phyloP scores from a whole-genome alignment of 805 yeast genomes.

The Myxozyma mucilagina region DNA sequence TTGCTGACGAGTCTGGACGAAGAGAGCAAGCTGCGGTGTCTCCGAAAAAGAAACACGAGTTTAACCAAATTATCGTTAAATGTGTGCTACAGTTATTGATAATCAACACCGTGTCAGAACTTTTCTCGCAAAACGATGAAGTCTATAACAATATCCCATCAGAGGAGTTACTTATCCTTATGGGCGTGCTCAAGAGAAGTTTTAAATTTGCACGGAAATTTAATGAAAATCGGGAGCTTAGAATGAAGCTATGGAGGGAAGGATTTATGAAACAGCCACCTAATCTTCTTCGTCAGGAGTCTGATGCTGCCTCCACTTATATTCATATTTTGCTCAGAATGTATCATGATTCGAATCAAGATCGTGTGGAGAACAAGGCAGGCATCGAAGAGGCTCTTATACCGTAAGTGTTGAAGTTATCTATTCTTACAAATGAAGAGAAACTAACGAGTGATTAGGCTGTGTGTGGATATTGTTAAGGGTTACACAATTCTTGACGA shows the following conservation, averaged over 20 bases:
- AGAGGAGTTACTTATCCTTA: conserved; percentile 57
- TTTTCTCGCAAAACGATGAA: conserved; percentile 55
- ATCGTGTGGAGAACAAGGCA: conserved; percentile 49
- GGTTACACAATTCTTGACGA: conserved; percentile 75
- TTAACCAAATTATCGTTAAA: conserved; percentile 79
- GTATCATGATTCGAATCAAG: conserved; percentile 64
- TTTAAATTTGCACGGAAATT: conserved; percentile 82
- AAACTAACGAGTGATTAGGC: conserved; percentile 26
- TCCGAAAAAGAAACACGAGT: conserved; percentile 50
- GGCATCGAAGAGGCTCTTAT: conserved; percentile 53
- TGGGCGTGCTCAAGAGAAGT: conserved; percentile 62
- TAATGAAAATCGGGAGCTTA: conserved; percentile 82
- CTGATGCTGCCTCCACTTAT: conserved; percentile 83
- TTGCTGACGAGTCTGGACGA: background rate
- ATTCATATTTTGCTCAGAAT: conserved; percentile 77
- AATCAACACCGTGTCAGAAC: conserved; percentile 83
- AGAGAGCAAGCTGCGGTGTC: conserved; percentile 16
- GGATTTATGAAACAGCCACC: conserved; percentile 93
- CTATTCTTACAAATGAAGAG: background rate
- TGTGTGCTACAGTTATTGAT: conserved; percentile 86
- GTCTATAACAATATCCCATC: conserved; percentile 74
- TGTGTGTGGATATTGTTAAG: conserved; percentile 69
- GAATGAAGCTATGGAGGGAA: conserved; percentile 87
- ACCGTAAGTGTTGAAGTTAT: conserved; percentile 30
- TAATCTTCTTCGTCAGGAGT: conserved; percentile 86